These are phyloP conservation scores for Coniosporium tulheliwenetii DNA, from an alignment of 2,329 filamentous ascomycete genomes.

Conservation along the genomic window DNA sequence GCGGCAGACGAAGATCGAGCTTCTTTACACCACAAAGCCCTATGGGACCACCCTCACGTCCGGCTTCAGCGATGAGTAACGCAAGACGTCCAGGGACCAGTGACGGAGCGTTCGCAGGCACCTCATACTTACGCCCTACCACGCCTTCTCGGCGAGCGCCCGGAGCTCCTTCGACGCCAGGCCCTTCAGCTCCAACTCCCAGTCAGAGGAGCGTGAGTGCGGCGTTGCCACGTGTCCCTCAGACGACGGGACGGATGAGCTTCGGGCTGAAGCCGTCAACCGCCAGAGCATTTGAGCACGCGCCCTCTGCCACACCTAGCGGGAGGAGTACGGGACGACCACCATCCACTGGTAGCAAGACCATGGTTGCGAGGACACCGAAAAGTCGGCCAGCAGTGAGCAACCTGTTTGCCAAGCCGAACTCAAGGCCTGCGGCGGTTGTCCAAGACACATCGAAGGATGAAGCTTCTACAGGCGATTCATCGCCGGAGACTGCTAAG, in stretches of 20 bases:
- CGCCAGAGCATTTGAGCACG: not conserved
- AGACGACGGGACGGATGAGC: too few relatives aligned
- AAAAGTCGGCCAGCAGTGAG: conserved; percentile 15
- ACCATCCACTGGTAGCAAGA: conserved; percentile 19
- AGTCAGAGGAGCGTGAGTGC: conserved; percentile 12
- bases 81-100: conserved; percentile 32
- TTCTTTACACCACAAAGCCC: conserved; percentile 55
- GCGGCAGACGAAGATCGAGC: conserved; percentile 49
- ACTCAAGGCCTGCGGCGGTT: conserved; percentile 5
- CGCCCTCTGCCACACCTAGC: conserved; percentile 1
- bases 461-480: conserved; percentile 8
- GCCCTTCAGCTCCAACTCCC: conserved; percentile 7
- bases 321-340: conserved; percentile 4
- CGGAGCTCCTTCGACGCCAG: conserved; percentile 8
- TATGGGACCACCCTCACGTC: conserved; percentile 45
- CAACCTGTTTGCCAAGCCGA: conserved; percentile 18
- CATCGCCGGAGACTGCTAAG: conserved; percentile 16
- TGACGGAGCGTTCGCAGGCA: conserved; percentile 18
- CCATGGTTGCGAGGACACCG: conserved; percentile 14
- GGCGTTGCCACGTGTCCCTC: conserved; percentile 6
- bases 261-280: too few relatives aligned
- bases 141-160: conserved; percentile 19
- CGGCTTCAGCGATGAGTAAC: conserved; percentile 42
- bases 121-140: conserved; percentile 8
- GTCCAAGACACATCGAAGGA: conserved; percentile 9